Percentiles rank a stretch among this genome's conserved stretches.
Evolutionary conservation across 345 rosid genomes (phyloP).

Genomic region (Melastoma malabathricum): DNA sequence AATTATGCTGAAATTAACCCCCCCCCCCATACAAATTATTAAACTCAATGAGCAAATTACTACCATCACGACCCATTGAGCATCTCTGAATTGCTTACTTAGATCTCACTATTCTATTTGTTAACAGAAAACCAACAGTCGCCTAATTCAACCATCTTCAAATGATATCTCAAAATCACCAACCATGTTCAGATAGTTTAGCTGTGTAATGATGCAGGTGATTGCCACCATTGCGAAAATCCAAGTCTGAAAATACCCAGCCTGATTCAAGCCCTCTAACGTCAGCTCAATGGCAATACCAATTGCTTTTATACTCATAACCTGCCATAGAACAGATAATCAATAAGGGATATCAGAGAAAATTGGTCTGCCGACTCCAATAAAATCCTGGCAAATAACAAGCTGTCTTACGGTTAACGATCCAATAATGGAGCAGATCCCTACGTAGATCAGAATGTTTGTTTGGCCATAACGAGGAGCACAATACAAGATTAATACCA

Average conservation of each 20-base stretch:
- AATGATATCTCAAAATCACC: constrained; percentile 7
- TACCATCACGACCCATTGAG: too few species aligned
- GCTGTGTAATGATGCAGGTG: constrained; percentile 56
- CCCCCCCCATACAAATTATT: too few species aligned
- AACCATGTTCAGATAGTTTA: constrained; percentile 75
- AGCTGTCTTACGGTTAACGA: constrained; percentile 42
- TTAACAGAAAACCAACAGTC: too few species aligned
- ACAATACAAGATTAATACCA: constrained; percentile 47
- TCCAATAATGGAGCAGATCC: constrained; percentile 66
- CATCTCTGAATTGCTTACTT: too few species aligned
- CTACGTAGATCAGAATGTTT: constrained; percentile 57
- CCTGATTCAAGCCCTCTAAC: constrained; percentile 51
- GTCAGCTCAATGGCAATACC: constrained; percentile 76
- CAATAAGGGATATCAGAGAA: not conserved
- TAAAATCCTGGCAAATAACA: not conserved
- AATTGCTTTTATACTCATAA: constrained; percentile 73
- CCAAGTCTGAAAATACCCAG: constrained; percentile 53
- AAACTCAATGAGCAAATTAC: too few species aligned
- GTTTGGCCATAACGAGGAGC: constrained; percentile 72
- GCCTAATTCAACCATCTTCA: too few species aligned
- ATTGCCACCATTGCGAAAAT: constrained; percentile 58
- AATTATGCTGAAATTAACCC: too few species aligned
- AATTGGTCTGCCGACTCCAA: not conserved
- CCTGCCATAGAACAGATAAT: constrained; percentile 21
- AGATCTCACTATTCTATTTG: too few species aligned